Percentiles rank a stretch among this genome's conserved stretches.
These are phyloP conservation scores for Tetrahymena elliotti DNA, from an alignment of 73 alveolate genomes.

Conservation along the genomic window DNA sequence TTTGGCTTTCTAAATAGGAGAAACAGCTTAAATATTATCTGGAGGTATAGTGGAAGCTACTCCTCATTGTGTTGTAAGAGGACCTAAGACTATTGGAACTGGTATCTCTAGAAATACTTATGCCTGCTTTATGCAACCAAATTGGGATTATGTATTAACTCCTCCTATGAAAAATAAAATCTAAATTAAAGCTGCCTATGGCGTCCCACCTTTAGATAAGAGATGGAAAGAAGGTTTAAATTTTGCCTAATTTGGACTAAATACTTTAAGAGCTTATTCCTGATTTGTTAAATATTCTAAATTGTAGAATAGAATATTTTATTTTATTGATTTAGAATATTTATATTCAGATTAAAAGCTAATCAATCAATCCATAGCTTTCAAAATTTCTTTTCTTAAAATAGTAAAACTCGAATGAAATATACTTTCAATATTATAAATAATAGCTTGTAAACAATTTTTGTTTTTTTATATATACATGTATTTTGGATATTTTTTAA, in stretches of 20 bases:
- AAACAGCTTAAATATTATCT: constrained; percentile 59
- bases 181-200: constrained; percentile 22
- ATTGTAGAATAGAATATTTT: not conserved
- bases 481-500: no score
- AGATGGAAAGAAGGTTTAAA: constrained; percentile 31
- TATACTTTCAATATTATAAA: no score
- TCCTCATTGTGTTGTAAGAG: constrained; percentile 61
- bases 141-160: constrained; percentile 11
- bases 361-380: no score
- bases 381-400: no score
- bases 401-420: no score
- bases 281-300: not conserved
- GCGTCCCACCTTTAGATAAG: constrained; percentile 17
- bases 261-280: constrained; percentile 20
- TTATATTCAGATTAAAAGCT: no score
- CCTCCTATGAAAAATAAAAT: constrained; percentile 10
- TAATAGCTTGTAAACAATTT: no score
- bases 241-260: constrained; percentile 12
- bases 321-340: no score
- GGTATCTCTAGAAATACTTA: constrained; percentile 55
- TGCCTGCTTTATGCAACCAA: constrained; percentile 68
- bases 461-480: no score
- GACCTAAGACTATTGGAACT: constrained; percentile 36
- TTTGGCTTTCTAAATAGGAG: constrained; percentile 69
- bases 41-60: constrained; percentile 76